Conservation (phyloP, 1,284 basidiomycete species). For the Ceratobasidium sp. region DNA sequence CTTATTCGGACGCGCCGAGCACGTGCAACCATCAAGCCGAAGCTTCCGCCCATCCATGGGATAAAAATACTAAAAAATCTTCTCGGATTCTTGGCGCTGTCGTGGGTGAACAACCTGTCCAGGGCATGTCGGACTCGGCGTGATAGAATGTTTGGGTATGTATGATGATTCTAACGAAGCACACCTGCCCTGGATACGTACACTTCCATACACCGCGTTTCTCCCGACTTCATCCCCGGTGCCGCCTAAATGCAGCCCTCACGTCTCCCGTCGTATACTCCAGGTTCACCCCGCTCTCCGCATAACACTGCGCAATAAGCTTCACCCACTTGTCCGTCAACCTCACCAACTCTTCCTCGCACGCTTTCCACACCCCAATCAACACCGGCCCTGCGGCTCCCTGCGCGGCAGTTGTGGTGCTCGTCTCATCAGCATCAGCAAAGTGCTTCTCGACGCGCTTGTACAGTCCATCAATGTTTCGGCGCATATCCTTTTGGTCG, state of each 20-base stretch:
- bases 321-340: constrained; percentile 74
- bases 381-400: constrained; percentile 69
- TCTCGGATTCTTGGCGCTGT: background rate
- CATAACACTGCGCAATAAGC: constrained; percentile 79
- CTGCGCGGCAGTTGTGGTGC: constrained; percentile 53
- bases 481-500: constrained; percentile 87
- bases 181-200: too few species aligned
- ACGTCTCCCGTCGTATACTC: constrained; percentile 82
- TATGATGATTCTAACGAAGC: too few species aligned
- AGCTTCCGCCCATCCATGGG: background rate
- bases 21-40: too few species aligned
- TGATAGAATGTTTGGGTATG: background rate
- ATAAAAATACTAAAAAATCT: background rate
- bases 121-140: background rate
- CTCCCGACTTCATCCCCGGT: constrained; percentile 50
- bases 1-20: too few species aligned
- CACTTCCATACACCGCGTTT: too few species aligned
- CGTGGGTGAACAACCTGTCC: background rate
- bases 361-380: constrained; percentile 85
- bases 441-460: constrained; percentile 98
- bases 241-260: constrained; percentile 75
- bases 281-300: constrained; percentile 69
- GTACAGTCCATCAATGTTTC: constrained; percentile 82
- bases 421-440: constrained; percentile 66
- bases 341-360: constrained; percentile 79